A percentile compares a stretch with the other conserved stretches of the same genome.
Evolutionary conservation across 208 protist species (phyloP).

Genomic region (Crithidia expoeki): DNA sequence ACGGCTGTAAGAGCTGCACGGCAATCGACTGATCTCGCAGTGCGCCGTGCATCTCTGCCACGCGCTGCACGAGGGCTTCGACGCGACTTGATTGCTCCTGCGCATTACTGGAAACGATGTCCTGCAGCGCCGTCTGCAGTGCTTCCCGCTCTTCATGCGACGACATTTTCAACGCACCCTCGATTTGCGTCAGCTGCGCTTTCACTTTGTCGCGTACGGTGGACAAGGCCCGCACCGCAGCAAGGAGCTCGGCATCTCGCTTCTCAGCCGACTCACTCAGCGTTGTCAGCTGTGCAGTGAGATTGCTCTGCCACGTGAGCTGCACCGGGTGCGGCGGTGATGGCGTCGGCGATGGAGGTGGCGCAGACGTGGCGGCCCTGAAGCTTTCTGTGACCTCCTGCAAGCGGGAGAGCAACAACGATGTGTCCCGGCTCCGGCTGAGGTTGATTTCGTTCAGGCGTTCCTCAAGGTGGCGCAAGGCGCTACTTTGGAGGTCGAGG

Average conservation of each 20-base stretch:
- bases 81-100: constrained; percentile 14
- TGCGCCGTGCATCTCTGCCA: constrained; percentile 26
- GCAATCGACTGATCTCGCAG: constrained; percentile 26
- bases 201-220: constrained; percentile 10
- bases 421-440: constrained; percentile 21
- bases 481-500: constrained; percentile 20
- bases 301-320: constrained; percentile 9
- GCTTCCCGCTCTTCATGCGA: constrained; percentile 12
- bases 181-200: constrained; percentile 22
- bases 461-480: constrained; percentile 24
- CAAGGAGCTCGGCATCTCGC: constrained; percentile 26
- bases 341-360: background rate
- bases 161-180: constrained; percentile 2
- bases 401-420: constrained; percentile 20
- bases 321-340: constrained; percentile 16
- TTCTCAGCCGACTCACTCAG: constrained; percentile 14
- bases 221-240: constrained; percentile 18
- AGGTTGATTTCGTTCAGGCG: constrained; percentile 23
- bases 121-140: constrained; percentile 17
- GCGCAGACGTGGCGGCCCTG: background rate
- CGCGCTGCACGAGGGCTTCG: constrained; percentile 12
- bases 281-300: constrained; percentile 18
- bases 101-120: constrained; percentile 2
- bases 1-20: constrained; percentile 29
- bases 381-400: constrained; percentile 27